Base-by-base conservation (phyloP, 2,329 filamentous ascomycete genomes). In the Clarireedia hainanense region DNA sequence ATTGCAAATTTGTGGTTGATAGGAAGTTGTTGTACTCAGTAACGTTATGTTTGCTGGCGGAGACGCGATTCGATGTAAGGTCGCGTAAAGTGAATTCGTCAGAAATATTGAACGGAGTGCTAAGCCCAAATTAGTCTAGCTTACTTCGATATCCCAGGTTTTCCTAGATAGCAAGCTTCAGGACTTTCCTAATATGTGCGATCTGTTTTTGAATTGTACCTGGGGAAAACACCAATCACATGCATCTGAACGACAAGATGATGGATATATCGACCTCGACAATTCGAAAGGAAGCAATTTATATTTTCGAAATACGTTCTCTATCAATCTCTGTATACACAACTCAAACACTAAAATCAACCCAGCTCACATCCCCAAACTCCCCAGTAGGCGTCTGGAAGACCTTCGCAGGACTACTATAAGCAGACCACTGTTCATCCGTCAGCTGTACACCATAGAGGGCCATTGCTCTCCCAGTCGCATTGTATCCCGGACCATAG, bases 401-500 rank as follows among this genome's bases (percentile, higher is more conserved):
- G 5, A 65, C 61, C 17, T 62, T 51, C 34, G 36, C 48, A 6
- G 62, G 61, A 24, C 42, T 57, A 42, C 51, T 57, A 46, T 63
- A 64, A 17, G 37, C 45, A 15, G 26, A 58, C 47, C 55, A 64
- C 55, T 63, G 23, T 6, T 6, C 42, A 17, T 57, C 58, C 23
- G 51, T 64, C 37, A 64, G 55, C 34, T 63, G 57, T 0, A 60
- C 56, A 54, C 59, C 60, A 47, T 58, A 63, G 17, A 52, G 36
- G 6, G 59, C 36, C 9, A 50, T 55, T 23, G 47, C 55, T 14
- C 77, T 67, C 0, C 69, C 78, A 0, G 73, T 76, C 7, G 64
- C 63, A 63, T 81, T 77, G 64, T 73, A 80, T 0, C 79, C 79
- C 0, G 78, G 76, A 1, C 80, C 80, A 57, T 68, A 76, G 39